Conservation (phyloP, 2,329 filamentous ascomycete species). For the Penicillium sp. region DNA sequence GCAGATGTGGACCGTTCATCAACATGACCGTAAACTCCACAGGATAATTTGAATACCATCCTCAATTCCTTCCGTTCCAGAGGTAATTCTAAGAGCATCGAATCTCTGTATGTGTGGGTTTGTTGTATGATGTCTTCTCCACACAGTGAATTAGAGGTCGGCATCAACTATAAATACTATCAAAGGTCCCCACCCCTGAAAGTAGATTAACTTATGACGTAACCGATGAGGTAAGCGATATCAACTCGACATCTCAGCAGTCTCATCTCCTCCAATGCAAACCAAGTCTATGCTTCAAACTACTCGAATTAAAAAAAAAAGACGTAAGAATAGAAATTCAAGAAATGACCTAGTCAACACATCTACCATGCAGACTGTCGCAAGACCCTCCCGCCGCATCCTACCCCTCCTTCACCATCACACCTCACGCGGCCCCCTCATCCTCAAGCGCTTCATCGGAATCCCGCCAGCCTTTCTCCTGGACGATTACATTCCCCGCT, state of each 20-base stretch:
- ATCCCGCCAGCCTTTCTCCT: slow-evolving; percentile 70
- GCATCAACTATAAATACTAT: background rate
- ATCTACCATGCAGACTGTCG: slow-evolving; percentile 15
- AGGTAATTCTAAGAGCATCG: too few species aligned
- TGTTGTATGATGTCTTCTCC: background rate
- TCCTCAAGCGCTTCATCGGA: slow-evolving; percentile 46
- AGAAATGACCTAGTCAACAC: slow-evolving; percentile 11
- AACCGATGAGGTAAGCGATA: slow-evolving; percentile 23
- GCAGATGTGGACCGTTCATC: background rate
- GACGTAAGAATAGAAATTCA: background rate
- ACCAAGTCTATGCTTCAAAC: background rate
- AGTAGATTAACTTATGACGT: background rate
- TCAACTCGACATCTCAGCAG: background rate
- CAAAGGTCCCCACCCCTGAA: background rate
- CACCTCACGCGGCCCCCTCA: slow-evolving; percentile 8
- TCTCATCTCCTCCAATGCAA: too few species aligned
- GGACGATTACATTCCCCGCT: slow-evolving; percentile 73
- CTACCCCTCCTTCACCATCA: background rate
- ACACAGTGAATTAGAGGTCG: background rate
- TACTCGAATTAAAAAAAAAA: background rate
- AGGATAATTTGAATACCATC: background rate
- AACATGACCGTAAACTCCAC: background rate
- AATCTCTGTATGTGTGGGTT: background rate
- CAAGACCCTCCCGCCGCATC: slow-evolving; percentile 6
- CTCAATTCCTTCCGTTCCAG: too few species aligned